phyloP scores from a whole-genome alignment of 1,284 basidiomycete species.

The Entoloma clypeatum region DNA sequence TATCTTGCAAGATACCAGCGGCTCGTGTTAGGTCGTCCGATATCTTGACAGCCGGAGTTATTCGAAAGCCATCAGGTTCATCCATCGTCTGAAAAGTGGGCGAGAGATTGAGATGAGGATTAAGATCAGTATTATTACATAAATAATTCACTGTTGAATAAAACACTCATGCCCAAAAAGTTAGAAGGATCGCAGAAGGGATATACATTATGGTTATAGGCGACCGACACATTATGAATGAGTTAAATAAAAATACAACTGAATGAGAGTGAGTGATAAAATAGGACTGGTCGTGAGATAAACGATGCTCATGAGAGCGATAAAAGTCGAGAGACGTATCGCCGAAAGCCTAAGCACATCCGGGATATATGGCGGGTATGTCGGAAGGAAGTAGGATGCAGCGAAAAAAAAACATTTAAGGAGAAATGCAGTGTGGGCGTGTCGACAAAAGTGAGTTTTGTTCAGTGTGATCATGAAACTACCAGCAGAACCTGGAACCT shows the following conservation, averaged over 20 bases:
- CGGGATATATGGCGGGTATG: constrained; percentile 18
- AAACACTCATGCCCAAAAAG: too few species aligned
- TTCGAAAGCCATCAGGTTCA: constrained; percentile 23
- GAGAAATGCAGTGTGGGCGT: constrained; percentile 4
- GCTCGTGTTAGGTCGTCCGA: constrained; percentile 40
- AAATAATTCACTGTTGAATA: too few species aligned
- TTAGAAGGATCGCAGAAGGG: too few species aligned
- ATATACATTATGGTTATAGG: constrained; percentile 8
- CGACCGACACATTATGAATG: constrained; percentile 15
- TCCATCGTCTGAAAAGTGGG: constrained; percentile 19
- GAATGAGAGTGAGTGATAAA: constrained; percentile 16
- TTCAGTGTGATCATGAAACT: constrained; percentile 11
- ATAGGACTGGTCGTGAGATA: constrained; percentile 17
- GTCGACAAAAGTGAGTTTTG: constrained; percentile 6
- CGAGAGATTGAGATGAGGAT: constrained; percentile 16
- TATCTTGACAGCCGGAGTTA: constrained; percentile 29
- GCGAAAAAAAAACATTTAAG: constrained; percentile 5
- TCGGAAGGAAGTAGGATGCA: constrained; percentile 14
- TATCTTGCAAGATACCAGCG: constrained; percentile 40
- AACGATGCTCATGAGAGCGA: constrained; percentile 15
- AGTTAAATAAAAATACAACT: constrained; percentile 24
- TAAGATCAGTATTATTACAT: too few species aligned
- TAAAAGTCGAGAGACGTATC: constrained; percentile 12
- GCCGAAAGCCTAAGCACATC: constrained; percentile 12
- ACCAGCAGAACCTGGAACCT: constrained; percentile 11